Percentiles rank a stretch among this genome's conserved stretches.
Conservation (phyloP, 768 basidiomycete genomes). For the Mycena haematopus region DNA sequence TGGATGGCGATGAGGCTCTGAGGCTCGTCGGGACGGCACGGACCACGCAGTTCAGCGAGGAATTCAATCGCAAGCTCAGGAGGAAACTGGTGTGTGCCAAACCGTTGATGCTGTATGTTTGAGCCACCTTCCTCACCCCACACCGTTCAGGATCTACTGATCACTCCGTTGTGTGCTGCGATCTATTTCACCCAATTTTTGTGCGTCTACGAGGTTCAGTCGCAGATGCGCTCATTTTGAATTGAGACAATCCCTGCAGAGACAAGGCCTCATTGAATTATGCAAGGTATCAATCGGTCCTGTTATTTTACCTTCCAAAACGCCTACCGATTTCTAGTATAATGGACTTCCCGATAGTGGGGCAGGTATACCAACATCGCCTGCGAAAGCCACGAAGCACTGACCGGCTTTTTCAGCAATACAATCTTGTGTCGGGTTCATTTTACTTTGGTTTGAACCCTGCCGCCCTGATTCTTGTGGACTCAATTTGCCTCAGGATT, state of each 20-base stretch:
- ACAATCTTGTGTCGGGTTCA: slow-evolving; percentile 67
- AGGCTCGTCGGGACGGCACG: slow-evolving; percentile 62
- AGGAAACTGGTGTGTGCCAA: slow-evolving; percentile 59
- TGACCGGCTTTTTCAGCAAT: slow-evolving; percentile 46
- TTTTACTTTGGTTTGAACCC: slow-evolving; percentile 61
- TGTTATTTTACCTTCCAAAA: not conserved
- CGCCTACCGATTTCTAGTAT: slow-evolving; percentile 43
- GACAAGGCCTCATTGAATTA: slow-evolving; percentile 77
- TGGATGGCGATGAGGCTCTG: slow-evolving; percentile 65
- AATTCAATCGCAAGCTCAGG: slow-evolving; percentile 62
- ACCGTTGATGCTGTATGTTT: not conserved
- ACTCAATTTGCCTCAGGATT: slow-evolving; percentile 45
- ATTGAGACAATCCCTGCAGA: slow-evolving; percentile 37
- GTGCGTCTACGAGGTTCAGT: slow-evolving; percentile 40
- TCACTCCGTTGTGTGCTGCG: slow-evolving; percentile 63
- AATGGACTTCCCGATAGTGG: slow-evolving; percentile 70
- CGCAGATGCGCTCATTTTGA: not conserved
- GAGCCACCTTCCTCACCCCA: not conserved
- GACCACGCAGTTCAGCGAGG: slow-evolving; percentile 60
- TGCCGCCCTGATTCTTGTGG: not conserved
- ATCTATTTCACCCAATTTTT: slow-evolving; percentile 75
- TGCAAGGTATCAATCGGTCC: slow-evolving; percentile 62
- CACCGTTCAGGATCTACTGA: slow-evolving; percentile 50
- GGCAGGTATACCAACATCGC: slow-evolving; percentile 48
- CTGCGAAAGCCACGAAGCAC: slow-evolving; percentile 1